Conservation (phyloP, 805 yeast species). For the Metschnikowia continentalis region DNA sequence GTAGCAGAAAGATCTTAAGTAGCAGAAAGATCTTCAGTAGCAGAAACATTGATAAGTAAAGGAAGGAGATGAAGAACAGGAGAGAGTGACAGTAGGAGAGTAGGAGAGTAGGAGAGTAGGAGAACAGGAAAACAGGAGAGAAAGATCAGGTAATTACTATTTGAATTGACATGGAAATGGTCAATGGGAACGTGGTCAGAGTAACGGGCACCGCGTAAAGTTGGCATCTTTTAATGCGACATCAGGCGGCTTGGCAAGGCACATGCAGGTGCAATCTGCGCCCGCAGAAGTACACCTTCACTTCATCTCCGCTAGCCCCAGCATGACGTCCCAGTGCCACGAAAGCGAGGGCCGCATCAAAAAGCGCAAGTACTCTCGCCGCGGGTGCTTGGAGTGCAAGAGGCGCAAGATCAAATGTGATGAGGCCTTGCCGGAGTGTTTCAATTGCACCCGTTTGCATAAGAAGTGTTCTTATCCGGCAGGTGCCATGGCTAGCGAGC, state of each 20-base stretch:
- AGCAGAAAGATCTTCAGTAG: no score
- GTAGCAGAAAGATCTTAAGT: no score
- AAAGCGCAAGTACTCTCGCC: conserved; percentile 37
- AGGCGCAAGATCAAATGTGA: conserved; percentile 43
- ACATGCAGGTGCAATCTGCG: not conserved
- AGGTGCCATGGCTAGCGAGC: not conserved
- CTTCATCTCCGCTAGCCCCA: not conserved
- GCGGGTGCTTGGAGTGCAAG: conserved; percentile 42
- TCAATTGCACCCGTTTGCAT: conserved; percentile 32
- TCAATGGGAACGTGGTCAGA: no score
- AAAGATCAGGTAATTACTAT: no score
- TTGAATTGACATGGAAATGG: no score
- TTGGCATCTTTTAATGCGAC: not conserved
- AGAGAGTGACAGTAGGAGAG: no score
- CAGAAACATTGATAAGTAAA: no score
- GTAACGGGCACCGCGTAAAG: not conserved
- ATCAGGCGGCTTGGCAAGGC: not conserved
- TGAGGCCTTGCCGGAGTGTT: conserved; percentile 34
- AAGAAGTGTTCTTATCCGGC: conserved; percentile 27
- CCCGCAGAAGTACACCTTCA: conserved; percentile 3
- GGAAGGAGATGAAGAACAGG: no score
- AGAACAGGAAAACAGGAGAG: no score
- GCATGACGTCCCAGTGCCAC: not conserved
- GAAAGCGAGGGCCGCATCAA: conserved; percentile 16
- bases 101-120: no score